Percentiles rank a stretch among this genome's conserved stretches.
These are phyloP conservation scores for Plasmodium chabaudi DNA, from an alignment of 169 alveolate genomes.

Conservation along the genomic window DNA sequence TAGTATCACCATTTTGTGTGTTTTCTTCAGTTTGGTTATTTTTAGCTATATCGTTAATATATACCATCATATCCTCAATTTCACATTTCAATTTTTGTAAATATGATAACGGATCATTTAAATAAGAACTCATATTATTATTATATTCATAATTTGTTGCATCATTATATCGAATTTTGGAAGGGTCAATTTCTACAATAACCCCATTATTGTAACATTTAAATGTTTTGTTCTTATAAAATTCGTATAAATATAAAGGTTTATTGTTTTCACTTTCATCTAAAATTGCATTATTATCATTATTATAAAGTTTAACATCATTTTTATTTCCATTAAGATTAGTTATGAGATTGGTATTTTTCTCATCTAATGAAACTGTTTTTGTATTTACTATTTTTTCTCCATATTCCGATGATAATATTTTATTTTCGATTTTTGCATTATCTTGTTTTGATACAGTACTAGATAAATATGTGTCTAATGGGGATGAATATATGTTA, in stretches of 20 bases:
- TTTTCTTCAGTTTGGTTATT: not conserved
- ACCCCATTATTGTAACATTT: constrained; percentile 51
- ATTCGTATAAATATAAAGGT: constrained; percentile 64
- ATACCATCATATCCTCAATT: constrained; percentile 53
- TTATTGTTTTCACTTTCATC: constrained; percentile 18
- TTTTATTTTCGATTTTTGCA: constrained; percentile 1
- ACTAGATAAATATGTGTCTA: constrained; percentile 65
- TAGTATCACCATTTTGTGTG: not conserved
- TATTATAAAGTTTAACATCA: too few relatives aligned
- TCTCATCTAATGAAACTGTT: constrained; percentile 22
- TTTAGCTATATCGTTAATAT: constrained; percentile 49
- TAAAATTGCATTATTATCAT: not conserved
- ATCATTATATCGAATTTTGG: constrained; percentile 50
- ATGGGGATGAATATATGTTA: constrained; percentile 72
- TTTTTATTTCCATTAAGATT: too few relatives aligned
- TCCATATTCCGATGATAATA: not conserved
- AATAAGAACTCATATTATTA: constrained; percentile 16
- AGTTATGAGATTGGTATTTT: not conserved
- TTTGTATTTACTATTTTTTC: constrained; percentile 19
- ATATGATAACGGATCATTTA: constrained; percentile 58
- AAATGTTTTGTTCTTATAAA: constrained; percentile 53
- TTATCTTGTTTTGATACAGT: constrained; percentile 8
- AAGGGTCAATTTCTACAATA: constrained; percentile 43
- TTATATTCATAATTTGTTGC: constrained; percentile 51
- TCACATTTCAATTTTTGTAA: constrained; percentile 72